Percentiles rank a stretch among this genome's conserved stretches.
Evolutionary conservation across 2,329 filamentous ascomycete species (phyloP).

Genomic region (Pyrenochaeta sp.): DNA sequence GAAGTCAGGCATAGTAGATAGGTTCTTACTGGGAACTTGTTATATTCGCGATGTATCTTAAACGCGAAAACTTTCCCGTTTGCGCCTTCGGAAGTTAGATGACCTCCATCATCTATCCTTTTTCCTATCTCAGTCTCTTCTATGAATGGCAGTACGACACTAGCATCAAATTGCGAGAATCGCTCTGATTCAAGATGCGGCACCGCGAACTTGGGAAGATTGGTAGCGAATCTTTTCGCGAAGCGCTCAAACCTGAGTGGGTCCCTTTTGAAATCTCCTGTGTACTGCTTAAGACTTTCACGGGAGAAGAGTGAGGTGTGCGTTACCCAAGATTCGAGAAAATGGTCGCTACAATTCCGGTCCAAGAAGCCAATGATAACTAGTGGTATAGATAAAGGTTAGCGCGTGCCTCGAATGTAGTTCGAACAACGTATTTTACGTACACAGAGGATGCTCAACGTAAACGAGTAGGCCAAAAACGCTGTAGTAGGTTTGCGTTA

Average conservation of each 20-base stretch:
- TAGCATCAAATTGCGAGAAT: slow-evolving; percentile 4
- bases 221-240: not conserved
- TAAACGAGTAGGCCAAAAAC: slow-evolving; percentile 6
- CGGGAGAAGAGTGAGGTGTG: not conserved
- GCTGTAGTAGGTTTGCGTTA: not conserved
- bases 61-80: slow-evolving; percentile 10
- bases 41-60: slow-evolving; percentile 7
- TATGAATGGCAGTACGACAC: slow-evolving; percentile 9
- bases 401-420: too few species aligned
- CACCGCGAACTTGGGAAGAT: slow-evolving; percentile 7
- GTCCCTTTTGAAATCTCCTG: not conserved
- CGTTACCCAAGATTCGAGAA: slow-evolving; percentile 2
- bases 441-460: slow-evolving; percentile 4
- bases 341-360: slow-evolving; percentile 1
- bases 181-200: slow-evolving; percentile 8
- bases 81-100: slow-evolving; percentile 2
- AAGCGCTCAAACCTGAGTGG: not conserved
- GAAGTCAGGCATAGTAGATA: too few species aligned
- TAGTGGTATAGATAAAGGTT: too few species aligned
- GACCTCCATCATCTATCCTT: not conserved
- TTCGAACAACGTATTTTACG: not conserved
- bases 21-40: not conserved
- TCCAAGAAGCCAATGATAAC: slow-evolving; percentile 9
- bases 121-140: slow-evolving; percentile 11
- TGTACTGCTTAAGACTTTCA: slow-evolving; percentile 3